Evolutionary conservation across 306 rosid genomes (phyloP), one percentile per base, ranked within the genome.

Genomic region (Gastrolobium villosum): DNA sequence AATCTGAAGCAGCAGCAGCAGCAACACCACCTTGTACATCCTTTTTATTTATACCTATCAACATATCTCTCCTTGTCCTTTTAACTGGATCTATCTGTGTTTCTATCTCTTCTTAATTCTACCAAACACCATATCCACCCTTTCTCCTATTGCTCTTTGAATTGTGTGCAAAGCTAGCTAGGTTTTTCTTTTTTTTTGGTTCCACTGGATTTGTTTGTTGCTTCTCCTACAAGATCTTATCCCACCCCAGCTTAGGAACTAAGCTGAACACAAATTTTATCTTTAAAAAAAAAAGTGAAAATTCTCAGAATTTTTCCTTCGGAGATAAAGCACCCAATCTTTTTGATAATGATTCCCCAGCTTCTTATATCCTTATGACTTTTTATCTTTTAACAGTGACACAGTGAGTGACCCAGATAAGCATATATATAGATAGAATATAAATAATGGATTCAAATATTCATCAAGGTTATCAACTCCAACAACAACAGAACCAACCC

Each of bases 181-280:
- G 55, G 72, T 53, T 66, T 49, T 32, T 50, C 15, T 26, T 34
- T 32, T 50, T 34, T 26, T 34, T 10, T 10, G 34, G 46, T 49
- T 72, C 85, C n/a, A 34, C 75, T 50, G 5, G 63, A 76, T 13
- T 4, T 20, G 1, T 28, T 28, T 13, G 75, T 90, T 88, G 79
- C 97, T 94, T 94, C 92, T 56, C 75, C 84, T n/a, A 65, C 87
- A 90, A 89, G 94, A 88, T 92, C 97, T 94, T 90, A 90, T 94
- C 98, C 77, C 49, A 32, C 82, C 80, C 92, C 90, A 83, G 97
- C 98, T 88, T 92, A 52, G 10, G 49, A 77, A 26, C 41, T 75
- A 92, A 94, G 97, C 94, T 79, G 85, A 70, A 59, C 26, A 81
- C 75, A 76, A 82, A 84, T 70, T 15, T 41, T 13, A 3, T 20